Evolutionary conservation across 2,329 filamentous ascomycete species (phyloP), one percentile per base, ranked within the genome.

Genomic region (Aureobasidium sp.): DNA sequence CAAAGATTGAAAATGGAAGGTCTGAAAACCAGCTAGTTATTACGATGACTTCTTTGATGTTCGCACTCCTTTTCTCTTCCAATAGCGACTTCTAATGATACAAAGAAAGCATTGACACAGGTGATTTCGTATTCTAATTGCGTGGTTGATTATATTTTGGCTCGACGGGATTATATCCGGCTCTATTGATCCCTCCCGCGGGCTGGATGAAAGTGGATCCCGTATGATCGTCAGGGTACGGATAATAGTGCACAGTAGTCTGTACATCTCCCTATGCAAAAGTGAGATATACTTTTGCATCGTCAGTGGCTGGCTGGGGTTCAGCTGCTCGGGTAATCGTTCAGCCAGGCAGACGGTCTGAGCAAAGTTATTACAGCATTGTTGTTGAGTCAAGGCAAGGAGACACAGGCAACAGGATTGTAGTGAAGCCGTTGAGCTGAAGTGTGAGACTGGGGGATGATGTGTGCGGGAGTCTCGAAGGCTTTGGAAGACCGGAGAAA

Each of bases 401-500:
- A 32, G 41, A 37, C 3, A 15, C 29, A 59, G 43, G 32, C 34
- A 48, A 15, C 41, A 44, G 26, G 17, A 32, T 37, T 47, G 41
- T 37, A 59, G 29, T 15, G 29, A 13, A 59, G 55, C 48, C 55
- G 29, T 48, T 27, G 39, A 57, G 36, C 39, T 41, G 52, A 41
- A 44, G 20, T 43, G 36, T 9, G 32, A 12, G 26, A 13, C 17
- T 26, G 15, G 52, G 26, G 26, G 52, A 13, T 20, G 15, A 10
- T 6, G 37, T 26, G 29, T 48, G 55, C 20, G n/a, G 17, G n/a
- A 34, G 55, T n/a, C 44, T 24, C 20, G 55, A 59, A 59, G n/a
- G 55, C 29, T 47, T 47, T 47, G 55, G 55, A 59, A 59, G 17
- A 32, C 37, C 55, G 55, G 55, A 48, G 55, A 59, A 59, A 36